Base-by-base conservation (phyloP, 176 grass and related monocot genomes). In the Elaeis guineensis region DNA sequence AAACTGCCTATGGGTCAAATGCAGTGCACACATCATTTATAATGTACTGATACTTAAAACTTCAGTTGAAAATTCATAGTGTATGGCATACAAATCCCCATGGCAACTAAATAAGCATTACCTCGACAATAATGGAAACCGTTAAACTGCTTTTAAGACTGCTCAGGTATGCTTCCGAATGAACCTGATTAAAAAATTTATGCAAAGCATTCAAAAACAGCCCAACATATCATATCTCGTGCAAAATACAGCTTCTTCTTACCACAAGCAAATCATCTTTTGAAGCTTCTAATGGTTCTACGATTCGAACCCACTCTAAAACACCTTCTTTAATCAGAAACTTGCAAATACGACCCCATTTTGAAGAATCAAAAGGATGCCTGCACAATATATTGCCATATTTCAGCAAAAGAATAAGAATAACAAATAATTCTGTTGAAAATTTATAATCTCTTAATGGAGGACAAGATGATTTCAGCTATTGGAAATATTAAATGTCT, bases 361-460 rank as follows among this genome's bases (percentile, higher is more conserved):
- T 90, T 59, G 92, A 72, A 83, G 87, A 97, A 80, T 97, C 92
- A 70, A 97, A 97, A 21, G 92, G 92, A 72, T 97, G 92, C 73
- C 84, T 97, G 68, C 72, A 78, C 28, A 62, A 69, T 20, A 49
- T n/a, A 49, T 54, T 20, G 8, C 55, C 35, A 12, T 44, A 77
- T 51, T 52, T 39, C 17, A 16, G n/a, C 15, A 19, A 61, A 17
- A 52, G 20, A n/a, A 60, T 21, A 30, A 61, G 19, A 21, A 55
- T 16, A 63, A 54, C 12, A 32, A 44, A 52, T 48, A 22, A n/a
- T 26, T 64, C 49, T 44, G 26, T 29, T 49, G 16, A 19, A 48
- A 69, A 44, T 9, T 44, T 44, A 12, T 44, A 12, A 44, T 44
- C 7, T 12, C 35, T 44, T 44, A 12, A 44, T 44, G 35, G 9